Percentiles rank a stretch among this genome's conserved stretches.
These are phyloP conservation scores for Aristolochia contorta DNA, from an alignment of 164 flowering plant genomes.

Conservation along the genomic window DNA sequence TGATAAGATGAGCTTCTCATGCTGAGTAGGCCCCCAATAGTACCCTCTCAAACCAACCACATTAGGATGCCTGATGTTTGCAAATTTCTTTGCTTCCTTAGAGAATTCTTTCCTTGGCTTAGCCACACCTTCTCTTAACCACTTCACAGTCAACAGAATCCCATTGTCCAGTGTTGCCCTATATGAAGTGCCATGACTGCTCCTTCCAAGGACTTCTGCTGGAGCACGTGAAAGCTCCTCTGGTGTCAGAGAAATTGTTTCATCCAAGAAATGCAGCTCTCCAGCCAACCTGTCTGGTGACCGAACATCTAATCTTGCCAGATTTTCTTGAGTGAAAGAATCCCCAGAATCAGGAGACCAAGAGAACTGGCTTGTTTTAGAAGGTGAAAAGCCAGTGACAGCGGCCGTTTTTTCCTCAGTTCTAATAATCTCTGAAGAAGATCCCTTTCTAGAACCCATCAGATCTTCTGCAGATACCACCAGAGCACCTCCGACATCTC, in stretches of 20 bases:
- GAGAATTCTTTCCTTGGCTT: slow-evolving; percentile 89
- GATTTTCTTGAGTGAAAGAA: slow-evolving; percentile 51
- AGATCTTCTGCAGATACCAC: slow-evolving; percentile 76
- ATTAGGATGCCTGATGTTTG: slow-evolving; percentile 92
- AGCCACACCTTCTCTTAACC: slow-evolving; percentile 97
- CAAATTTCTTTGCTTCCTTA: slow-evolving; percentile 89
- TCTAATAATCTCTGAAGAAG: slow-evolving; percentile 63
- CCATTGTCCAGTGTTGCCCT: slow-evolving; percentile 83
- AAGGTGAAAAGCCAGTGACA: slow-evolving; percentile 56
- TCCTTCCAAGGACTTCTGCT: slow-evolving; percentile 98
- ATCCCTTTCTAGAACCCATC: slow-evolving; percentile 55
- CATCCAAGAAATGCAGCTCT: slow-evolving; percentile 88
- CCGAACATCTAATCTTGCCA: slow-evolving; percentile 61
- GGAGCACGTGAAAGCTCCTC: slow-evolving; percentile 96
- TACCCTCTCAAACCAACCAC: slow-evolving; percentile 90
- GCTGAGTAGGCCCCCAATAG: slow-evolving; percentile 98
- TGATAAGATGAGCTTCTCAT: slow-evolving; percentile 94
- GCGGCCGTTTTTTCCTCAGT: slow-evolving; percentile 60
- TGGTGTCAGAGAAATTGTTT: slow-evolving; percentile 58
- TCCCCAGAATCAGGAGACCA: slow-evolving; percentile 95
- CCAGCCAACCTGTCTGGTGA: slow-evolving; percentile 90
- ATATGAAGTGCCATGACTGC: slow-evolving; percentile 98
- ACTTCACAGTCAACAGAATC: slow-evolving; percentile 79
- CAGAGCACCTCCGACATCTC: slow-evolving; percentile 40
- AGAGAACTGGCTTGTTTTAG: slow-evolving; percentile 57